phyloP scores from a whole-genome alignment of 1,284 basidiomycete species.

The Vanrija pseudolonga region DNA sequence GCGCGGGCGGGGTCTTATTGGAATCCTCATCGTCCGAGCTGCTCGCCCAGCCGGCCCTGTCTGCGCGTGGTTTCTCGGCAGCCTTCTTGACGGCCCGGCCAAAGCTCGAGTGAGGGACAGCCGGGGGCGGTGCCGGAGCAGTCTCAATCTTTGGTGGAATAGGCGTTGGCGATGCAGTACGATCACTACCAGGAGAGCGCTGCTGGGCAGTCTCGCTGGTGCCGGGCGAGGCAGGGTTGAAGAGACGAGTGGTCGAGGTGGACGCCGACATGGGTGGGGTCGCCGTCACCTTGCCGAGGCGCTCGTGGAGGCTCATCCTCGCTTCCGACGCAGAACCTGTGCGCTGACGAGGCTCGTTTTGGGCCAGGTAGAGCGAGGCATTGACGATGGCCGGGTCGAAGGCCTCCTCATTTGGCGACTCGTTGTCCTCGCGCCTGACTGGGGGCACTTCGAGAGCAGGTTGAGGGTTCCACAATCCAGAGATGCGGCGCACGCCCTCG shows the following conservation, averaged over 20 bases:
- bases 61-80: background rate
- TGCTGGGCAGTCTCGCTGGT: background rate
- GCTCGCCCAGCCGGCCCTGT: conserved; percentile 16
- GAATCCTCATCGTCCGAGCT: conserved; percentile 20
- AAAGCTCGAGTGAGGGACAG: conserved; percentile 18
- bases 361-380: conserved; percentile 1
- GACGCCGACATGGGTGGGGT: no score
- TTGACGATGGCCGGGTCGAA: conserved; percentile 29
- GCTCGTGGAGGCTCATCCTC: conserved; percentile 13
- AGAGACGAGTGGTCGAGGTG: no score
- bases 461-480: conserved; percentile 23
- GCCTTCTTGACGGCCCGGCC: conserved; percentile 7
- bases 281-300: background rate
- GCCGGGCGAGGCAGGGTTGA: background rate
- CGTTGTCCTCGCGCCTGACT: background rate
- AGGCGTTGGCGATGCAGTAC: conserved; percentile 13
- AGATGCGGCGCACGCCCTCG: conserved; percentile 34
- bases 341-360: background rate
- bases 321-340: background rate
- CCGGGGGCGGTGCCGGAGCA: conserved; percentile 6
- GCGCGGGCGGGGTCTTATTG: conserved; percentile 2
- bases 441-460: background rate
- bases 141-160: conserved; percentile 8
- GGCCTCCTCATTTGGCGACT: conserved; percentile 19
- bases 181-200: conserved; percentile 9